Evolutionary conservation across 352 stramenopile genomes (phyloP), one percentile per base, ranked within the genome.

Genomic region (Phytopythium cucurbitacearum): DNA sequence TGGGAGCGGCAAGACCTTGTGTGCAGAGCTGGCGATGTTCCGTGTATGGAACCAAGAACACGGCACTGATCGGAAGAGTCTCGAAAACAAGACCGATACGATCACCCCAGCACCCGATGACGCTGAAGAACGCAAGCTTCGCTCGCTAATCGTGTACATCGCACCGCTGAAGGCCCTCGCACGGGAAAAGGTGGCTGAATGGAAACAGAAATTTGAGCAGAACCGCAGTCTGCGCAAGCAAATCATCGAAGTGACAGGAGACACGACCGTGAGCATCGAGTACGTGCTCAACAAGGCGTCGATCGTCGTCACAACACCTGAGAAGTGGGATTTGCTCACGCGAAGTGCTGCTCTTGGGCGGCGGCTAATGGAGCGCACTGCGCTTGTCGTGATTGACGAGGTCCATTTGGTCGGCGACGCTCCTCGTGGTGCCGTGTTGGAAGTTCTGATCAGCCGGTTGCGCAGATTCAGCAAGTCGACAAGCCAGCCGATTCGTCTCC

Each of bases 281-380:
- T 79, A 78, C 42, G 65, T 96, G 10, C 64, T 99, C 13, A 88
- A 89, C 39, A 85, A 87, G n/a, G 87, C 95, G 1, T 91, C 98
- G 57, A 93, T 99, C 36, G 83, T 99, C 12, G 89, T 99, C 28
- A 98, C 97, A 40, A 99, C 97, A 5, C 95, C 96, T 2, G 97
- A 99, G 56, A 98, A 98, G 60, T 99, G 95, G 95, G 97, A 99
- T 72, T 64, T 98, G 7, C 83, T 99, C 42, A 98, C 95, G 33
- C 78, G 97, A 56, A 89, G 85, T 38, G 98, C 85, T 69, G 66
- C 76, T 16, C 68, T 92, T 38, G 78, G 85, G 32, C 71, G 82
- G 2, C 58, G 59, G 39, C 66, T 94, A 47, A 91, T 92, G 73
- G 53, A 64, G 60, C 72, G 67, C 66, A 87, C 81, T 57, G 80